Evolutionary conservation across 2,329 filamentous ascomycete genomes (phyloP), one percentile per base, ranked within the genome.

Genomic region (Canariomyces notabilis): DNA sequence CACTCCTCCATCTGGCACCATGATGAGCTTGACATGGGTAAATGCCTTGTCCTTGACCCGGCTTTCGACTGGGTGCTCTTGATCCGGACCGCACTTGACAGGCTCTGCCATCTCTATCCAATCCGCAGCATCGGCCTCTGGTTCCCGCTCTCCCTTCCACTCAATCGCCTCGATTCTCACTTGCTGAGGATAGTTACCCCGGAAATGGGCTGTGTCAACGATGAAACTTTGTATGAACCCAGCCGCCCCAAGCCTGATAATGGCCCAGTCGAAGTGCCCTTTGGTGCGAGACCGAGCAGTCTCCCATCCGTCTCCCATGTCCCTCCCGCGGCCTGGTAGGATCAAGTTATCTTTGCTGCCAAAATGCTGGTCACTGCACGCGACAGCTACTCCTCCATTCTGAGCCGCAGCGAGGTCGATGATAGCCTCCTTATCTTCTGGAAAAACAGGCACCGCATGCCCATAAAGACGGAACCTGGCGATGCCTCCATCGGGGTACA

Each of bases 251-350:
- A 93, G 76, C 38, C 79, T 77, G 53, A 93, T 78, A 55, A 91
- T 80, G n/a, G 82, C 74, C 87, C 88, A 93, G 66, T 93, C 87
- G 16, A 86, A 69, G 64, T 93, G 87, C 36, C 73, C 80, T 64
- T 79, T 81, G 41, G 75, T 80, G 40, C 88, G 72, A 29, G 85
- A 88, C 44, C 87, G 76, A 55, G 83, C 80, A 46, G 87, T 93
- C 68, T 93, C 87, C 87, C 88, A 93, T 6, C 87, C 88, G 63
- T 91, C 87, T 41, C 87, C 85, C 87, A 93, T 93, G 67, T 93
- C 85, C 63, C 83, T 82, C 34, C 87, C 87, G 20, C 87, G 75
- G 2, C 85, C 86, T 0, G 87, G 87, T 3, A 90, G 72, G n/a
- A 90, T 75, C 26, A 91, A 70, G 66, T 91, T 90, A 61, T 87